Evolutionary conservation across 108 stramenopile species (phyloP), one percentile per base, ranked within the genome.

Genomic region (Cyclotella sp.): DNA sequence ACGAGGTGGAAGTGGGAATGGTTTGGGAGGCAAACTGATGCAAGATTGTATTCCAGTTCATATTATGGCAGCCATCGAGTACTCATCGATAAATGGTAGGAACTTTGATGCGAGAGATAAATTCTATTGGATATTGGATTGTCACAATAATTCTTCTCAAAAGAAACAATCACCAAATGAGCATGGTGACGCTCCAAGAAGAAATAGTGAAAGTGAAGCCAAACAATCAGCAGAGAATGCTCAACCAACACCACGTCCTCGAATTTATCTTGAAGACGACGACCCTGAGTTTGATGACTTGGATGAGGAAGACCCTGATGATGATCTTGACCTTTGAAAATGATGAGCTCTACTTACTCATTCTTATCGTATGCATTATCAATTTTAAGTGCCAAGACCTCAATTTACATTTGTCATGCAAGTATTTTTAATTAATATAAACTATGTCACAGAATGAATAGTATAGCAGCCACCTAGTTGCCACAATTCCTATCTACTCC

Each of bases 231-330:
- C 3, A 54, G 26, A 41, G 58, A 30, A 13, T 13, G 51, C 27
- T 11, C 53, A 41, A 43, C 18, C 5, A 1, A 26, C 52, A 65
- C 63, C 76, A 21, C 61, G 70, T 47, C 72, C 79, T 58, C 34
- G 54, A 49, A 74, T 81, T 53, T 81, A 70, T 64, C 19, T 74
- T 26, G 49, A 81, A n/a, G 68, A 69, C 41, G 34, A 81, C 57
- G 79, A 81, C 47, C 73, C 72, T 41, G 72, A 80, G 22, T 73
- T 73, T 73, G 67, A 80, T 63, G 72, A 73, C 27, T 73, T 42
- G 14, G 79, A 80, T 53, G 79, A 80, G 49, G 76, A 68, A 42
- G 76, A 68, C 49, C 46, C 46, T 30, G 79, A 80, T 53, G 72
- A 79, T 73, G 78, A 73, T 68, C 44, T 78, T 0, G 77, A 71